Evolutionary conservation across 192 early-diverging fungal genomes (phyloP).

Genomic region (Coemansia sp.): DNA sequence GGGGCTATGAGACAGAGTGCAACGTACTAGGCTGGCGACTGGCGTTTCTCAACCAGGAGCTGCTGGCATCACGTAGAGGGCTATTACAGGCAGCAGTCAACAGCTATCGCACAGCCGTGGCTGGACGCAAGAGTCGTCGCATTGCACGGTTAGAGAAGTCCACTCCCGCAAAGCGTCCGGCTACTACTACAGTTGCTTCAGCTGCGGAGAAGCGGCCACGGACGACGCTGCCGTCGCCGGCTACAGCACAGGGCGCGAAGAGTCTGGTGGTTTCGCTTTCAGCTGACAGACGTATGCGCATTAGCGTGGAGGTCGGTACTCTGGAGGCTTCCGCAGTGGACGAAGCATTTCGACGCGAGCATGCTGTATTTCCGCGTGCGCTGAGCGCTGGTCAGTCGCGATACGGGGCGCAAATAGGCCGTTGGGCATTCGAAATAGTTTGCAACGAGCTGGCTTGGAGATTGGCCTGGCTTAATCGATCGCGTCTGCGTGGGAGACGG

Average conservation of each 20-base stretch:
- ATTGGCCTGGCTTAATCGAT: conserved; percentile 71
- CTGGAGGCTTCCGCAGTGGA: conserved; percentile 16
- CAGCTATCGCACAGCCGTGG: conserved; percentile 69
- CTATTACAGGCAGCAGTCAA: conserved; percentile 84
- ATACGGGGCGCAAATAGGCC: conserved; percentile 39
- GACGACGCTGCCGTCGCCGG: conserved; percentile 1
- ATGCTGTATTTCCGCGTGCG: conserved; percentile 51
- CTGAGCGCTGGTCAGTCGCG: conserved; percentile 29
- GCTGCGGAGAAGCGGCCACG: not conserved
- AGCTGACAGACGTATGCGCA: conserved; percentile 24
- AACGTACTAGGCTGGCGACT: conserved; percentile 86
- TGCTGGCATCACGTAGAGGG: conserved; percentile 68
- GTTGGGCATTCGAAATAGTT: conserved; percentile 79
- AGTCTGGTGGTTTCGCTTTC: conserved; percentile 20
- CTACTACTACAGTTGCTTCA: not conserved
- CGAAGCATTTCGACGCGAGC: conserved; percentile 27
- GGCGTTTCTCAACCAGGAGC: conserved; percentile 68
- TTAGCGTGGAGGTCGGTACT: conserved; percentile 33
- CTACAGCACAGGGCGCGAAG: conserved; percentile 32
- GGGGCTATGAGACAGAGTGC: conserved; percentile 82
- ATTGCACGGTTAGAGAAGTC: conserved; percentile 73
- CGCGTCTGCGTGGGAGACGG: conserved; percentile 31
- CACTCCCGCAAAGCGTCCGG: not conserved
- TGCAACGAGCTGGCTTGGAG: conserved; percentile 87
- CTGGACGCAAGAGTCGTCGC: conserved; percentile 70